Conservation (phyloP, 169 alveolate species). For the Miamiensis avidus region DNA sequence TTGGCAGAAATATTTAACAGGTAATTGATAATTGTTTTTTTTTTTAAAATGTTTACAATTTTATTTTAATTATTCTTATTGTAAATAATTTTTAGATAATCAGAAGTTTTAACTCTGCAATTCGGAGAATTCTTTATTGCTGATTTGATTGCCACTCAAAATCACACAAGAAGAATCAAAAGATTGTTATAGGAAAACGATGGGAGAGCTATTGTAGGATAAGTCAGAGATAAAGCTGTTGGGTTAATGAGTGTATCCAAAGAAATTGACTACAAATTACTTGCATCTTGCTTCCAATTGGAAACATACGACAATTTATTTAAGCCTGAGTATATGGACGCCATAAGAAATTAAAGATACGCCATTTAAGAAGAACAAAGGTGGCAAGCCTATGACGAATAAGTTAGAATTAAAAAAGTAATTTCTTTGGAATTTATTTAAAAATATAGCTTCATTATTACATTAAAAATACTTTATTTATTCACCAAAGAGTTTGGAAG, state of each 20-base stretch:
- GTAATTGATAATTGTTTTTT: not conserved
- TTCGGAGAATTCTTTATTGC: slow-evolving; percentile 91
- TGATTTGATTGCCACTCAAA: slow-evolving; percentile 88
- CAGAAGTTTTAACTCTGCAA: slow-evolving; percentile 85
- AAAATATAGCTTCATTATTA: not conserved
- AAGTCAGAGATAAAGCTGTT: slow-evolving; percentile 85
- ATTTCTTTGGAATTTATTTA: slow-evolving; percentile 7
- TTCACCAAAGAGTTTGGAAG: slow-evolving; percentile 20
- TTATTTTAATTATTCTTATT: too few species aligned
- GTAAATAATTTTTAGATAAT: slow-evolving; percentile 45
- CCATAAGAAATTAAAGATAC: slow-evolving; percentile 76
- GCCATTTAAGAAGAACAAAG: slow-evolving; percentile 57
- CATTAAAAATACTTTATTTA: not conserved
- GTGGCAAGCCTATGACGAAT: slow-evolving; percentile 55
- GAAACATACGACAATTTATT: slow-evolving; percentile 84
- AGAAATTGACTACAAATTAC: slow-evolving; percentile 80
- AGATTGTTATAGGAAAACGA: slow-evolving; percentile 41
- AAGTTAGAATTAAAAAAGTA: slow-evolving; percentile 52
- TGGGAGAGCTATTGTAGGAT: slow-evolving; percentile 55
- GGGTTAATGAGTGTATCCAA: slow-evolving; percentile 86
- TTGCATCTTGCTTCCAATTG: slow-evolving; percentile 84
- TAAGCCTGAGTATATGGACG: slow-evolving; percentile 86
- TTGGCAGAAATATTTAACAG: slow-evolving; percentile 85
- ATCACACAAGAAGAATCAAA: slow-evolving; percentile 73
- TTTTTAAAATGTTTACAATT: too few species aligned